These are phyloP conservation scores for Dovyalis caffra DNA, from an alignment of 345 rosid species.

Conservation along the genomic window DNA sequence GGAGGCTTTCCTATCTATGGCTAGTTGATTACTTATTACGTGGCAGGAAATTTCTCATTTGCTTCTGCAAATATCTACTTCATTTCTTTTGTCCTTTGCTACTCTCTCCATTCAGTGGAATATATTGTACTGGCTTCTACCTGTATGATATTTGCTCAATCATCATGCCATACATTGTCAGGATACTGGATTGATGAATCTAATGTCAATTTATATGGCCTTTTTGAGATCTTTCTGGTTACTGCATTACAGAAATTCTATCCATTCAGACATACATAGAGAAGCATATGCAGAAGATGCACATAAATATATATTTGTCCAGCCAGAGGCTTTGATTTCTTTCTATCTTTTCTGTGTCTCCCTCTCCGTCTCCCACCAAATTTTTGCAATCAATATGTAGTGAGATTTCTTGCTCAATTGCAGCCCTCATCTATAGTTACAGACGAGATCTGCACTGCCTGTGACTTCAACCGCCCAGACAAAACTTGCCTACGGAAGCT, in stretches of 20 bases:
- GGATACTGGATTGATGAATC: neutral
- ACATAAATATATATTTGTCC: no score
- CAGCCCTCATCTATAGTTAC: conserved; percentile 96
- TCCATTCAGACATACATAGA: no score
- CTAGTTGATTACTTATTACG: no score
- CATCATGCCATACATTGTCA: neutral
- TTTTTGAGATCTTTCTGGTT: no score
- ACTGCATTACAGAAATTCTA: no score
- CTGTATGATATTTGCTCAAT: neutral
- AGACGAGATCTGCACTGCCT: conserved; percentile 88
- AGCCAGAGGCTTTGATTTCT: no score
- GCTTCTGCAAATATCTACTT: no score
- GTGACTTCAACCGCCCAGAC: conserved; percentile 94
- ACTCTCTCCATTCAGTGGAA: neutral
- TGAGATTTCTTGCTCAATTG: conserved; percentile 30
- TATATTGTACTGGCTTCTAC: no score
- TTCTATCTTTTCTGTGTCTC: neutral
- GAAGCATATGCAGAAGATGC: no score
- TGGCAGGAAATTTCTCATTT: no score
- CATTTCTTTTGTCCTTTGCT: neutral
- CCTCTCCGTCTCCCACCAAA: neutral
- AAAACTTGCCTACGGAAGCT: conserved; percentile 91
- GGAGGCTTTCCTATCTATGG: no score
- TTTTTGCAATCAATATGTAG: neutral
- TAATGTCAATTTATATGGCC: no score